Evolutionary conservation across 2,329 filamentous ascomycete species (phyloP), one percentile per base, ranked within the genome.

Genomic region (Neocucurbitaria cava): DNA sequence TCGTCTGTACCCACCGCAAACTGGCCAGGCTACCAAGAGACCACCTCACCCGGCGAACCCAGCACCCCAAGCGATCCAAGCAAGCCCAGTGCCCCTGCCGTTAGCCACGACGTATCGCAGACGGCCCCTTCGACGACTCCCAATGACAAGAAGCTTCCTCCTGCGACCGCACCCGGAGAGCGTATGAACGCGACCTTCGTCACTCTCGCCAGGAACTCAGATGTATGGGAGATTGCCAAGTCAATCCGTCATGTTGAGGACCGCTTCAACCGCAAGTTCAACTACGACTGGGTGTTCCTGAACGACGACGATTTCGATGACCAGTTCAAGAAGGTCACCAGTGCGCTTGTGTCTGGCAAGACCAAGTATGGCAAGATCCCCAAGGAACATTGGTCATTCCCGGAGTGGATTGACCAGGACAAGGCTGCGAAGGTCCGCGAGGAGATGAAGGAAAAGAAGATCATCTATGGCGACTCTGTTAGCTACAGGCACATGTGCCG

Each of bases 401-500:
- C 95, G 4, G 86, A 91, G 3, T 95, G 89, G 84, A 99, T 99
- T 70, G 95, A 99, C 74, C 90, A 96, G 78, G 91, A 97, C 46
- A 96, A 90, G 81, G 96, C 95, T 38, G 86, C 86, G 71, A 90
- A 91, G 77, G 92, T 95, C 56, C 90, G 95, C 58, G 89, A 97
- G 79, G 91, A 97, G 68, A 99, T 99, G 95, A 87, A 86, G 52
- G 85, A 91, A 76, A 87, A 89, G 74, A 96, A 97, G 81, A 96
- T 99, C 77, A 99, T 99, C 78, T 99, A 99, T 75, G 95, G 95
- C 57, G 95, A 98, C 78, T 96, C 92, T 10, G 81, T 96, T 79
- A 96, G 91, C 80, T 99, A 99, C 82, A 88, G 95, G 61, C 96
- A 99, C 83, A 99, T 99, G 95, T 99, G 95, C 79, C 91, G 95